Evolutionary conservation across 495 filamentous ascomycete species (phyloP), one percentile per base, ranked within the genome.

Genomic region (Podospora sp.): DNA sequence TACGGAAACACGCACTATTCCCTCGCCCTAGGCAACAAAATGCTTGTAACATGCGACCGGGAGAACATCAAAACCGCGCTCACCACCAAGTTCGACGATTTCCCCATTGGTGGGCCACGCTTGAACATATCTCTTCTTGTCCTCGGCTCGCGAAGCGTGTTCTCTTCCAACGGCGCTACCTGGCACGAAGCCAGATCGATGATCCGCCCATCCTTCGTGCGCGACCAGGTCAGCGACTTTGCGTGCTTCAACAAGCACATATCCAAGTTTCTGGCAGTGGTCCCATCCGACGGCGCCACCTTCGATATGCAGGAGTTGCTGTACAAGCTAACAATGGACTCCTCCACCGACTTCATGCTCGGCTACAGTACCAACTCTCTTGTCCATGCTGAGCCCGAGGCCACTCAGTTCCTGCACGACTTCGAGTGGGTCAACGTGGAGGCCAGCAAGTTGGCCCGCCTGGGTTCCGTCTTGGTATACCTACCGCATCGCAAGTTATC

Each of bases 41-140:
- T 70, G 0, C 69, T 89, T 46, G 74, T 81, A 21, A 94, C 92
- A 0, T 81, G 79, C 56, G 91, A 96, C 22, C 88, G 87, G 0
- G 87, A 91, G 65, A 95, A 94, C 74, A 75, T 96, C 67, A 88
- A 93, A 68, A 81, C 90, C 0, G 78, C 94, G 4, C 82, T 95
- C 2, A 84, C 86, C 0, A 87, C 84, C 0, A 85, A 88, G 27
- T 93, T 96, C 72, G 82, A 88, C 25, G 89, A 90, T 66, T 84
- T 78, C 77, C 70, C 66, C 46, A 65, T 83, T 22, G 79, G 68
- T 4, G 70, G 68, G 0, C 67, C 78, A 24, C 66, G 81, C 1
- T 71, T 79, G 14, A 50, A 71, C 27, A 67, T 71, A 18, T 65
- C 75, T 21, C 65, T 79, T 18, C 75, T 75, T 2, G 67, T 81